These are phyloP conservation scores for Phialemonium atrogriseum DNA, from an alignment of 2,329 filamentous ascomycete genomes.

Conservation along the genomic window DNA sequence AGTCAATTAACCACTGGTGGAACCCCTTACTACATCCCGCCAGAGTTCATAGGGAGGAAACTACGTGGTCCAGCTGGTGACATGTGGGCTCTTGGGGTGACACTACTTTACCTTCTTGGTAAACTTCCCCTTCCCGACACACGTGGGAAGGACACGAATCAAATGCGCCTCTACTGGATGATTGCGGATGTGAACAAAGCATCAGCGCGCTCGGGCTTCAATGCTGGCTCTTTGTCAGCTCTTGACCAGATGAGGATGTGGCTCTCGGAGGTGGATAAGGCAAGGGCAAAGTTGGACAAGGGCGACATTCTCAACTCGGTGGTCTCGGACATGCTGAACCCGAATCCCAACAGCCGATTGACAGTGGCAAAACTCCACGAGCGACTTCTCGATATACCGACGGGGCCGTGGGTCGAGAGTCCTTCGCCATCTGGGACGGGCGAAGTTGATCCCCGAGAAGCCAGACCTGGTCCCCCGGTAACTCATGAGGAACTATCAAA, in stretches of 20 bases:
- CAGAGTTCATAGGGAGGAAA: constrained; percentile 50
- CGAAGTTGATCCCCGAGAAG: no score
- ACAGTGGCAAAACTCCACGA: no score
- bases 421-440: no score
- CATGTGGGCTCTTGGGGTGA: constrained; percentile 52
- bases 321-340: constrained; percentile 44
- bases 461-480: no score
- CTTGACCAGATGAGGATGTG: constrained; percentile 47
- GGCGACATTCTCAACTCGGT: constrained; percentile 42
- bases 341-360: constrained; percentile 42
- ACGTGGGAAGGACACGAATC: constrained; percentile 37
- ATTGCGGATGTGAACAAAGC: constrained; percentile 44
- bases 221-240: constrained; percentile 24
- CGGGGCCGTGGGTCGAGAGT: no score
- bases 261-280: constrained; percentile 44
- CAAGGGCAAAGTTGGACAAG: constrained; percentile 35
- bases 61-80: constrained; percentile 46
- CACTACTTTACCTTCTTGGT: constrained; percentile 50
- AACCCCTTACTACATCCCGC: constrained; percentile 54
- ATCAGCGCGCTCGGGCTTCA: constrained; percentile 12
- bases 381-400: no score
- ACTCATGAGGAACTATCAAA: no score
- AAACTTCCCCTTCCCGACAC: constrained; percentile 48
- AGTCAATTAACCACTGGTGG: constrained; percentile 41
- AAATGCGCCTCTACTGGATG: constrained; percentile 46